Percentiles rank a stretch among this genome's conserved stretches.
phyloP scores from a whole-genome alignment of 352 stramenopile species.

The Blastocystis sp. region DNA sequence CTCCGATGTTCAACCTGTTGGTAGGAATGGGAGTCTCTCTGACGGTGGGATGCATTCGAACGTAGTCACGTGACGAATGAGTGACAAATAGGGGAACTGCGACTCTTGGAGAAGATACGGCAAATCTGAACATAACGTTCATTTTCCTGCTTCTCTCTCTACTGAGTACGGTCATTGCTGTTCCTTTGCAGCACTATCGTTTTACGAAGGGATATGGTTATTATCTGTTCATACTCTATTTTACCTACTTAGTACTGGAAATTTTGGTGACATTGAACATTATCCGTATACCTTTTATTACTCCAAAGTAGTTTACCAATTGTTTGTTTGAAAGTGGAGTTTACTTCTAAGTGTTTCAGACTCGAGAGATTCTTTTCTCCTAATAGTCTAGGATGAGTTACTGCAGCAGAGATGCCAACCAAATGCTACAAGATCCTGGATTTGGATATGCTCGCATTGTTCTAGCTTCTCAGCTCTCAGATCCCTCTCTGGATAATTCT shows the following conservation, averaged over 20 bases:
- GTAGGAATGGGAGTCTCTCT: conserved; percentile 63
- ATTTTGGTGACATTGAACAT: conserved; percentile 17
- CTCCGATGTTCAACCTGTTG: conserved; percentile 65
- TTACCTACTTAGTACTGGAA: conserved; percentile 55
- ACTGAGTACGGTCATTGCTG: conserved; percentile 41
- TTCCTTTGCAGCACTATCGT: background rate
- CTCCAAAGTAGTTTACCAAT: background rate
- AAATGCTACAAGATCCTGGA: background rate
- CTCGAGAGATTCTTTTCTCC: too few relatives aligned
- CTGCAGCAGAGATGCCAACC: background rate
- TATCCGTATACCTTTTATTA: conserved; percentile 52
- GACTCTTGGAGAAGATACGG: conserved; percentile 50
- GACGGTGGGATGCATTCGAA: conserved; percentile 51
- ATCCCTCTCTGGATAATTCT: background rate
- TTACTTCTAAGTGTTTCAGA: too few relatives aligned
- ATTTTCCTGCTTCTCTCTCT: conserved; percentile 62
- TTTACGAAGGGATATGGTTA: conserved; percentile 61
- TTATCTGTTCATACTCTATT: conserved; percentile 61
- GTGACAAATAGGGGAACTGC: conserved; percentile 29
- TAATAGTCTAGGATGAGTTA: too few relatives aligned
- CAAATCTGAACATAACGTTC: conserved; percentile 58
- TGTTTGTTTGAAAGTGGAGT: background rate
- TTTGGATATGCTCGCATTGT: background rate
- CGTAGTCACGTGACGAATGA: background rate
- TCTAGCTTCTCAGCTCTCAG: background rate